Base-by-base conservation (phyloP, 1,284 basidiomycete genomes). In the Mycosarcoma mackinlayi region DNA sequence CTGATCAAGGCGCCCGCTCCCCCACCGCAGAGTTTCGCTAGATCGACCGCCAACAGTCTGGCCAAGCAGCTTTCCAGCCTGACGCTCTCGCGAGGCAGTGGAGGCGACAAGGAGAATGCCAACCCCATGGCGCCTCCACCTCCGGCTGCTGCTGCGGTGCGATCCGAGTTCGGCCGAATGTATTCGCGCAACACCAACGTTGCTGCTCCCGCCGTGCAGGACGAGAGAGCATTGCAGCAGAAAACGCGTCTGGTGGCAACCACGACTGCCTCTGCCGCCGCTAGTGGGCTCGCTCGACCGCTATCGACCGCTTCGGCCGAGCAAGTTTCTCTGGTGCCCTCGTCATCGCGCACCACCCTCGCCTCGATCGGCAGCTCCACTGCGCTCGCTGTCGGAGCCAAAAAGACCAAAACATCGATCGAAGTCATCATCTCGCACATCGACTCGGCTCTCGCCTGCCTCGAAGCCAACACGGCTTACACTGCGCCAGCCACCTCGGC, bases 361-460 rank as follows among this genome's bases (percentile, higher is more conserved):
- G 67, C 62, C 3, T 70, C 67, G 0, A 39, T 58, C 14, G 67
- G 61, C 14, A 42, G 35, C 31, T 64, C 67, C 23, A 61, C 61
- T 6, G 61, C 61, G 4, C 53, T 65, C 18, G 58, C 62, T 9
- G 4, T 55, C 5, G 59, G 54, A 6, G 40, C 13, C 14, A 62
- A 57, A n/a, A 64, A 58, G 40, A 56, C 69, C 3, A 50, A 57
- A 27, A 63, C 66, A 0, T 63, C 67, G 11, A 67, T 79, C 61
- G 80, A 79, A 51, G 41, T 60, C n/a, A 79, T 78, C 61, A 88
- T 89, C 10, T 86, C 88, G 53, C 89, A 89, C 9, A 85, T 94
- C 40, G 86, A 86, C 3, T 73, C 86, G 4, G 92, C 91, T 0
- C 89, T 94, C 73, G 87, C 88, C 1, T 88, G 88, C 21, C 87